A percentile compares a stretch with the other conserved stretches of the same genome.
Conservation (phyloP, 2,329 filamentous ascomycete species). For the Stemphylium vesicarium region DNA sequence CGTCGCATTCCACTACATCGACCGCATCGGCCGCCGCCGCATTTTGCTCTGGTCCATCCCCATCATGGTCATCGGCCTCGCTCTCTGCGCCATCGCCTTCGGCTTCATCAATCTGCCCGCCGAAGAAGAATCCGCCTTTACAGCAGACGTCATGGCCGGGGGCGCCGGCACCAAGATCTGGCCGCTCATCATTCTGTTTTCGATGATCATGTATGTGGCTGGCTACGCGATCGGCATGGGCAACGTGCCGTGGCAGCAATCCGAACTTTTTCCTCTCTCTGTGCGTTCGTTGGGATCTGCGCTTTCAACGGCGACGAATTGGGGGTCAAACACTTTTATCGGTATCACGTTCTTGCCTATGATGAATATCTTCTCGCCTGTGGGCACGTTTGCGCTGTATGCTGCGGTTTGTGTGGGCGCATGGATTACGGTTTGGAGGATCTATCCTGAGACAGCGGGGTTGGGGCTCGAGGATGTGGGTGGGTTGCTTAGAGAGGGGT, state of each 20-base stretch:
- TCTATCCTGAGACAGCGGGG: slow-evolving; percentile 88
- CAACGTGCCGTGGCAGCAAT: slow-evolving; percentile 96
- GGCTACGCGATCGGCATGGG: slow-evolving; percentile 87
- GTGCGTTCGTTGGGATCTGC: slow-evolving; percentile 76
- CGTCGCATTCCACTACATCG: slow-evolving; percentile 54
- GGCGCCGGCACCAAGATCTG: slow-evolving; percentile 16
- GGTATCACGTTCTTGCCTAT: slow-evolving; percentile 87
- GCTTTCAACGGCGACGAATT: slow-evolving; percentile 81
- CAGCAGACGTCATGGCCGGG: slow-evolving; percentile 10
- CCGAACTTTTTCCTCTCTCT: slow-evolving; percentile 81
- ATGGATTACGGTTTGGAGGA: slow-evolving; percentile 71
- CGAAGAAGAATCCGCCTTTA: slow-evolving; percentile 8
- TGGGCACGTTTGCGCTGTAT: slow-evolving; percentile 83
- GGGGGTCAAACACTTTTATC: slow-evolving; percentile 84
- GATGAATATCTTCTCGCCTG: slow-evolving; percentile 76
- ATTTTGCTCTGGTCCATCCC: slow-evolving; percentile 85
- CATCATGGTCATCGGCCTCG: slow-evolving; percentile 77
- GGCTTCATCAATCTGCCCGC: slow-evolving; percentile 62
- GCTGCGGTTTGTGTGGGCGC: slow-evolving; percentile 71
- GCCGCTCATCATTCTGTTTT: slow-evolving; percentile 66
- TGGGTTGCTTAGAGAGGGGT: slow-evolving; percentile 71
- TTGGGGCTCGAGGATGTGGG: slow-evolving; percentile 82
- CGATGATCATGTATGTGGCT: slow-evolving; percentile 83
- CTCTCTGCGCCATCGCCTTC: slow-evolving; percentile 76
- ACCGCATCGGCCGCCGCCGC: slow-evolving; percentile 52